These are phyloP conservation scores for Pichia sp. DNA, from an alignment of 1,139 yeast genomes.

Conservation along the genomic window DNA sequence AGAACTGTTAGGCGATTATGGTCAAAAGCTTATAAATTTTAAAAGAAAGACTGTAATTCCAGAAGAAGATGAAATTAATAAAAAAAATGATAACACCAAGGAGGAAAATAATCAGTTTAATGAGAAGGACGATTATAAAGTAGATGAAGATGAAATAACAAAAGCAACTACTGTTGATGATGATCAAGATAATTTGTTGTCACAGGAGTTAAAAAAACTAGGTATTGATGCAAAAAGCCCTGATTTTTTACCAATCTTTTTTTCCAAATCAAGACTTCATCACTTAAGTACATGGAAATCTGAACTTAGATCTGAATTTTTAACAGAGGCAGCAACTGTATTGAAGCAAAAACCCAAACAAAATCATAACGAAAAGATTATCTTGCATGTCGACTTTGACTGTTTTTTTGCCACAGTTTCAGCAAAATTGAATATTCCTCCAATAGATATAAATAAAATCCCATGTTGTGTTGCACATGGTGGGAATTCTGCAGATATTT, in stretches of 20 bases:
- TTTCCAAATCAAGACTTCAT: slow-evolving; percentile 77
- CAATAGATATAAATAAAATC: slow-evolving; percentile 46
- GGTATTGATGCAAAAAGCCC: slow-evolving; percentile 68
- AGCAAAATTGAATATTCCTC: slow-evolving; percentile 44
- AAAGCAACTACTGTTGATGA: slow-evolving; percentile 9
- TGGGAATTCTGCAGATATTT: slow-evolving; percentile 63
- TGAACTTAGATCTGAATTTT: slow-evolving; percentile 57
- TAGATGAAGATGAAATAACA: slow-evolving; percentile 1
- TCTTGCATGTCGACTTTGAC: slow-evolving; percentile 87
- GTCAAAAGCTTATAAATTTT: slow-evolving; percentile 10
- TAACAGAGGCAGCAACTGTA: slow-evolving; percentile 35
- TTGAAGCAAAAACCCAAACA: slow-evolving; percentile 10
- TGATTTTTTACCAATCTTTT: slow-evolving; percentile 62
- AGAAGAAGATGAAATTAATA: not conserved
- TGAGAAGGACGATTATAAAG: not conserved
- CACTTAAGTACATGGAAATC: slow-evolving; percentile 87
- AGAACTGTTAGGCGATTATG: slow-evolving; percentile 14
- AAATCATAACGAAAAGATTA: slow-evolving; percentile 25
- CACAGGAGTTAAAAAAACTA: slow-evolving; percentile 9
- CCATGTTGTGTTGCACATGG: slow-evolving; percentile 91
- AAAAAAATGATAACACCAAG: not conserved
- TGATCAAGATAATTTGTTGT: slow-evolving; percentile 12
- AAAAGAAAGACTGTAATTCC: not conserved
- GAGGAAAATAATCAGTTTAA: not conserved
- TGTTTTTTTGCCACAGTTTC: slow-evolving; percentile 92